Conservation (phyloP, 164 flowering plant genomes). For the Akebia trifoliata region DNA sequence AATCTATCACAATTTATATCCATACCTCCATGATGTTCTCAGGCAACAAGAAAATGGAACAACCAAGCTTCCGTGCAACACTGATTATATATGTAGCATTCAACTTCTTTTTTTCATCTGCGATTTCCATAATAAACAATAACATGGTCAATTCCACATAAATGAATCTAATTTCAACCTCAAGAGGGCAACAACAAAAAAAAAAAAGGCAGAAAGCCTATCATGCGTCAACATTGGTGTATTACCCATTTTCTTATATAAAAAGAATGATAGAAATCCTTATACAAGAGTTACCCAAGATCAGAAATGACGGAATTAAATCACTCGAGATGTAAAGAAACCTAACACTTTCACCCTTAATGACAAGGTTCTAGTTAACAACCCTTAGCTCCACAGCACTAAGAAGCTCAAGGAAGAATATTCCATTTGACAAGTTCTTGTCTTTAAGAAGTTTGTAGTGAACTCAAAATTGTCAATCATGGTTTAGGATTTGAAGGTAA, state of each 20-base stretch:
- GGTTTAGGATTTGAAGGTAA: background rate
- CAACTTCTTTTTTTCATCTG: slow-evolving; percentile 83
- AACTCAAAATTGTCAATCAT: background rate
- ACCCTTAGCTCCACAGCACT: slow-evolving; percentile 89
- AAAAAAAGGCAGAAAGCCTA: background rate
- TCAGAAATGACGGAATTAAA: background rate
- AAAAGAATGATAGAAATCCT: too few relatives aligned
- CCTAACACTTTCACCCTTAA: slow-evolving; percentile 77
- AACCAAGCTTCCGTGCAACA: slow-evolving; percentile 93
- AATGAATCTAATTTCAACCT: slow-evolving; percentile 3
- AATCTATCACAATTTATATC: background rate
- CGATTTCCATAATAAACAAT: slow-evolving; percentile 13
- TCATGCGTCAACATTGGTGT: too few relatives aligned
- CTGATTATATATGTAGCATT: slow-evolving; percentile 93
- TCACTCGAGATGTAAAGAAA: background rate
- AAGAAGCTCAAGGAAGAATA: slow-evolving; percentile 90
- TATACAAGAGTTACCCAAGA: too few relatives aligned
- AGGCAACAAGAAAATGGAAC: slow-evolving; percentile 89
- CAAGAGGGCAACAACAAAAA: too few relatives aligned
- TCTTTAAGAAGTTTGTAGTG: slow-evolving; percentile 38
- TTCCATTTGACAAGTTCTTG: slow-evolving; percentile 70
- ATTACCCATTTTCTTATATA: too few relatives aligned
- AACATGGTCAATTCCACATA: background rate
- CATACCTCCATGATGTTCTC: slow-evolving; percentile 94
- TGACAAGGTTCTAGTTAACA: slow-evolving; percentile 87